Evolutionary conservation across 176 grass and related monocot species (phyloP).

Genomic region (Triticum turgidum): DNA sequence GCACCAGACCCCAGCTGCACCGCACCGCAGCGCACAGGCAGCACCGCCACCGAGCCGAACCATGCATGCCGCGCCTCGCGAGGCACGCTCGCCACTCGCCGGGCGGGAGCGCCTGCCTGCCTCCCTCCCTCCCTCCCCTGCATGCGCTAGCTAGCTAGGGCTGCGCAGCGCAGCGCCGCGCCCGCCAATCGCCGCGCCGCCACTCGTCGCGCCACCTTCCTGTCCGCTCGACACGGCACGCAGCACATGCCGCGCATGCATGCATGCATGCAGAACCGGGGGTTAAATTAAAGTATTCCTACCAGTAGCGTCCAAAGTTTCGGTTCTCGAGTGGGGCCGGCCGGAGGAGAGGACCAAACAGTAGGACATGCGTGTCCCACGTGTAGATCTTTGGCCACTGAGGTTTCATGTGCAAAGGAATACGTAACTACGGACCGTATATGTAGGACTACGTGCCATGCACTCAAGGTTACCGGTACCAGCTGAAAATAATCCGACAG

Average conservation of each 20-base stretch:
- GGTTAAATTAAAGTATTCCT: neutral
- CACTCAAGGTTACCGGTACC: neutral
- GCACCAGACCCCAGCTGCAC: no score
- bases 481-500: neutral
- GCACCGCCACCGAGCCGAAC: conserved; percentile 8
- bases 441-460: neutral
- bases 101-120: conserved; percentile 6
- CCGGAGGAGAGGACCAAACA: conserved; percentile 1
- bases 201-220: conserved; percentile 46
- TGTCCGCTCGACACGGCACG: conserved; percentile 33
- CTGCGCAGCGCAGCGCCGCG: neutral
- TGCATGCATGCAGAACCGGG: conserved; percentile 48
- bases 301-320: conserved; percentile 31
- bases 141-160: neutral
- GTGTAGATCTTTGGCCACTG: conserved; percentile 3
- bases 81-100: conserved; percentile 41
- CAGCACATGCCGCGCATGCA: conserved; percentile 56
- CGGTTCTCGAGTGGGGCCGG: neutral
- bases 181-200: conserved; percentile 40
- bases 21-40: conserved; percentile 15
- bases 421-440: neutral
- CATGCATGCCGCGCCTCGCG: conserved; percentile 19
- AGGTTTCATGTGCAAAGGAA: conserved; percentile 12
- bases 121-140: neutral
- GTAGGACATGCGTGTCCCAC: conserved; percentile 39